Base-by-base conservation (phyloP, 805 yeast species). In the Saturnispora diversa region DNA sequence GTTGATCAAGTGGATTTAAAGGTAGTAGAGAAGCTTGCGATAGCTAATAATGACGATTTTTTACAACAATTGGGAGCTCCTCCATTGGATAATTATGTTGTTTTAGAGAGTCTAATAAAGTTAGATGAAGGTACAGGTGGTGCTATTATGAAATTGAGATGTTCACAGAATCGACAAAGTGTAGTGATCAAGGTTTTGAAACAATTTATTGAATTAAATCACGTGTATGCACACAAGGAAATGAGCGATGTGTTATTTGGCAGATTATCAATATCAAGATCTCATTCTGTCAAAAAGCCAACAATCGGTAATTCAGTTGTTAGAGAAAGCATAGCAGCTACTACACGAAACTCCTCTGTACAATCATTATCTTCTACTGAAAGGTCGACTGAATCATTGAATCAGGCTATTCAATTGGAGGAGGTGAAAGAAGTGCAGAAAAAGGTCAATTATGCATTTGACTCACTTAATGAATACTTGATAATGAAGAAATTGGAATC, bases 51-150 rank as follows among this genome's bases (percentile, higher is more conserved):
- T 13, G 10, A 12, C 5, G 12, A 15, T 8, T 32, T 27, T 15
- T 24, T 39, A 11, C 29, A 33, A n/a, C n/a, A 28, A 10, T 19
- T 45, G 27, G 33, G 19, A 2, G 8, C 43, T 4, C 50, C 54
- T 4, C 20, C 38, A 11, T 37, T 46, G 11, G 8, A 31, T 11
- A 39, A 44, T 8, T 35, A 25, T 6, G 32, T 54, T 7, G 28
- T 6, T 11, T 12, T 42, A 4, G 60, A 53, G 12, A 20, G 35
- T 13, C 16, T 27, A 8, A 24, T 38, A 2, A 37, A 42, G 22
- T 15, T 57, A 3, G 58, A 56, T 31, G 50, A 54, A 35, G 64
- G 64, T n/a, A 50, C 62, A 2, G 61, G 64, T 26, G 64, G 64
- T 3, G 33, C 42, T 3, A 52, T 59, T 6, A 35, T 40, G 19